Evolutionary conservation across 768 basidiomycete species (phyloP).

Genomic region (Mrakia frigida): DNA sequence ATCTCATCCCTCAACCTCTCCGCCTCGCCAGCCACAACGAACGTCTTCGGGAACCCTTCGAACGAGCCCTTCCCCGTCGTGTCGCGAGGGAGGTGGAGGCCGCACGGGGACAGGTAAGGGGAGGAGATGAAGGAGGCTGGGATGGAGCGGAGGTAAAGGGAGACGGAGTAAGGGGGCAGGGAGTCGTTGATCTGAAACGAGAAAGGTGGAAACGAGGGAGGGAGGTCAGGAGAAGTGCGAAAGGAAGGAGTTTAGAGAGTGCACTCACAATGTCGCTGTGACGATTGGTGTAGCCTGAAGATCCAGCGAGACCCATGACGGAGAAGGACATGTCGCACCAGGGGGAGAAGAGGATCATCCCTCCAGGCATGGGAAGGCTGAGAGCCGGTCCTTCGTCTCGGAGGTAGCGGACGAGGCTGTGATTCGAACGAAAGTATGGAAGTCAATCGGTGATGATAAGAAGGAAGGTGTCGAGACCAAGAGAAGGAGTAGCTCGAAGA

Average conservation of each 20-base stretch:
- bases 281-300: neutral
- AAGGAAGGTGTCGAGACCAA: no score
- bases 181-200: constrained; percentile 15
- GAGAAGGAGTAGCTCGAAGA: neutral
- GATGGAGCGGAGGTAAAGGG: constrained; percentile 12
- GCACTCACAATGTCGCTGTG: neutral
- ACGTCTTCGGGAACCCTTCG: constrained; percentile 12
- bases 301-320: neutral
- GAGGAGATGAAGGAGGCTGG: constrained; percentile 1
- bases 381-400: constrained; percentile 9
- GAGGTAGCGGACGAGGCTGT: constrained; percentile 16
- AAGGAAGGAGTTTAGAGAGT: neutral
- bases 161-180: constrained; percentile 13
- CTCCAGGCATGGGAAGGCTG: constrained; percentile 3
- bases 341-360: constrained; percentile 9
- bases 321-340: constrained; percentile 20
- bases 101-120: constrained; percentile 11
- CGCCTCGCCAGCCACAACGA: neutral
- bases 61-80: neutral
- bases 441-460: no score
- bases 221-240: neutral
- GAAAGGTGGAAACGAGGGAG: neutral
- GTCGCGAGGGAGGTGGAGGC: neutral
- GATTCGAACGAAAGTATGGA: no score
- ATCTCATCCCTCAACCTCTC: constrained; percentile 22